Base-by-base conservation (phyloP, 2,329 filamentous ascomycete species). In the Epichloe sp. region DNA sequence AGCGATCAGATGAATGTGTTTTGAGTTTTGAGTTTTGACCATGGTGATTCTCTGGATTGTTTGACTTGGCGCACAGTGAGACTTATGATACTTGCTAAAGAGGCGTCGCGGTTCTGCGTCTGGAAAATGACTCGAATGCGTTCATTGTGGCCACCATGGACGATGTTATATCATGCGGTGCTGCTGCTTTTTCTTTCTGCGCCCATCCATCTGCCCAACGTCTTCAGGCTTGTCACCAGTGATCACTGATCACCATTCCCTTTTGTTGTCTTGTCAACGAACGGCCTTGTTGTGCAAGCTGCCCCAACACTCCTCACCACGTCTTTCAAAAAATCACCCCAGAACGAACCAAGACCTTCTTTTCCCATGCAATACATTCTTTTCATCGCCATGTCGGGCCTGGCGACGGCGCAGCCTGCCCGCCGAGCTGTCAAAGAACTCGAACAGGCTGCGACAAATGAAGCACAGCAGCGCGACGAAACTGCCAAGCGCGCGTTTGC, bases 381-480 rank as follows among this genome's bases (percentile, higher is more conserved):
- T 36, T 15, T 50, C 23, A 11, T 54, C 31, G 49, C 48, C 7
- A 23, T 50, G 14, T 47, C 43, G 37, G 47, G 36, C 19, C 10
- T 44, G 23, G 40, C 12, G n/a, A 11, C 8, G 1, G 40, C 40
- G n/a, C 34, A 44, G 19, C 48, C 48, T 8, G 17, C 41, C 41
- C 48, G 48, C 17, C 48, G 48, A 5, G 48, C 48, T 31, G 72
- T 74, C 4, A 60, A 63, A 8, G 58, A 66, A 2, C 68, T 76
- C 26, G 62, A 77, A 55, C 60, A 69, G 37, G 68, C 60, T 11
- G 69, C 72, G 6, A 68, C 68, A 34, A 68, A 66, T 4, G 68
- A 75, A 55, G 71, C 71, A 3, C 72, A 75, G 7, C 65, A 66
- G 54, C 66, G 71, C 4, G 72, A 75, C 56, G 57, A 63, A 50